These are phyloP conservation scores for Chenopodium album DNA, from an alignment of 148 eudicot species.

Conservation along the genomic window DNA sequence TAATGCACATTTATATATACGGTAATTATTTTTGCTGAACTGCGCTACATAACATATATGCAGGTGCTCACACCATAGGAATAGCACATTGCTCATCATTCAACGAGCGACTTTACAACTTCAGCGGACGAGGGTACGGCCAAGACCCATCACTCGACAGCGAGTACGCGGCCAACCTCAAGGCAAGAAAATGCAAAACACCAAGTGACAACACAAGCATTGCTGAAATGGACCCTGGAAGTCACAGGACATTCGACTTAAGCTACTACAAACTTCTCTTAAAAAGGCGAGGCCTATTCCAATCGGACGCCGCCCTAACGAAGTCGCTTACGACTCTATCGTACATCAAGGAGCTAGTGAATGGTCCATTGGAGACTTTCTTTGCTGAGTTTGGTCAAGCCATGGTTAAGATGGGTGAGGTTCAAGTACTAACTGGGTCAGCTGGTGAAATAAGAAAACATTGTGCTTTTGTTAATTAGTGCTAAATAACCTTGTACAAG, in stretches of 20 bases:
- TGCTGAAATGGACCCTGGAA: slow-evolving; percentile 89
- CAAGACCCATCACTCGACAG: slow-evolving; percentile 65
- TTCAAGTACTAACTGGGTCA: slow-evolving; percentile 61
- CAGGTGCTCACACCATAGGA: slow-evolving; percentile 73
- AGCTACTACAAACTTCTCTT: slow-evolving; percentile 58
- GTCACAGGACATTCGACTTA: slow-evolving; percentile 68
- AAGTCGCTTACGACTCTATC: slow-evolving; percentile 38
- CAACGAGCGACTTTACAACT: slow-evolving; percentile 49
- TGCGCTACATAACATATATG: neutral
- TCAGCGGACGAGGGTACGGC: slow-evolving; percentile 32
- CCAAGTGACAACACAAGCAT: slow-evolving; percentile 50
- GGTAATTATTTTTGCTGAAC: neutral
- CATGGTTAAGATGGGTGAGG: slow-evolving; percentile 70
- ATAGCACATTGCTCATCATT: slow-evolving; percentile 53
- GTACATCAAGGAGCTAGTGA: slow-evolving; percentile 35
- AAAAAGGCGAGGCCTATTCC: slow-evolving; percentile 69
- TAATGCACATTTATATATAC: no score
- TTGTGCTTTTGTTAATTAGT: slow-evolving; percentile 61
- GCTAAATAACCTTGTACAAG: neutral
- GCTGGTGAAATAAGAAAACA: slow-evolving; percentile 62
- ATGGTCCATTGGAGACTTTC: slow-evolving; percentile 51
- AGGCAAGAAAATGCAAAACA: slow-evolving; percentile 50
- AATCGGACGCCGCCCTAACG: slow-evolving; percentile 69
- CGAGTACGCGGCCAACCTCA: slow-evolving; percentile 62
- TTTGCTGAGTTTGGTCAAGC: slow-evolving; percentile 50